A percentile compares a stretch with the other conserved stretches of the same genome.
These are phyloP conservation scores for Malus sieversii DNA, from an alignment of 306 rosid species.

Conservation along the genomic window DNA sequence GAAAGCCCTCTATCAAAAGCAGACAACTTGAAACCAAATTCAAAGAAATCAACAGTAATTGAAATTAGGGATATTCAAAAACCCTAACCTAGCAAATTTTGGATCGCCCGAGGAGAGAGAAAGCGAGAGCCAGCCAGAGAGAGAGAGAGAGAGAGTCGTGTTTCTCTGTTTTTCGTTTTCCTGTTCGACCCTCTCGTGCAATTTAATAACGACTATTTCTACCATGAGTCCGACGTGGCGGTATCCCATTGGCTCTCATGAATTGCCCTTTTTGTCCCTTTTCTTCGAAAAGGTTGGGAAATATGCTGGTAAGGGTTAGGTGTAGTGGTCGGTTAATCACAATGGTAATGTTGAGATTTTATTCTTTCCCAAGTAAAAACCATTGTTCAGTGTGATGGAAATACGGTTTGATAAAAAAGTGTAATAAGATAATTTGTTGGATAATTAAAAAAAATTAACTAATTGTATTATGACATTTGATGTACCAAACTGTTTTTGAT, in stretches of 20 bases:
- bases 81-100: constrained; percentile 55
- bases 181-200: constrained; percentile 18
- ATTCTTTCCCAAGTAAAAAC: not conserved
- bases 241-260: constrained; percentile 13
- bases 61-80: constrained; percentile 13
- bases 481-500: rapidly evolving
- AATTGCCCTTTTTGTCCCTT: constrained; percentile 34
- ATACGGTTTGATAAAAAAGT: too few species aligned
- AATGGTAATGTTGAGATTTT: not conserved
- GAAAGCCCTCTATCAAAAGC: not conserved
- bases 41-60: not conserved
- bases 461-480: too few species aligned
- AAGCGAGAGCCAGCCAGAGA: constrained; percentile 35
- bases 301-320: not conserved
- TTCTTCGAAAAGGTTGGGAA: not conserved
- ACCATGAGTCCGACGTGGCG: constrained; percentile 39
- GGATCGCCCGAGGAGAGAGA: constrained; percentile 51
- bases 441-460: too few species aligned
- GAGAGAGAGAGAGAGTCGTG: constrained; percentile 37
- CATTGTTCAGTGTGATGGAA: rapidly evolving
- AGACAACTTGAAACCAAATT: not conserved
- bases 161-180: constrained; percentile 14
- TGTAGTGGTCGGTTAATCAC: constrained; percentile 10
- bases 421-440: too few species aligned
- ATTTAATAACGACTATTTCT: constrained; percentile 24